Evolutionary conservation across 176 grass and related monocot genomes (phyloP).

Genomic region (Eremochloa ophiuroides): DNA sequence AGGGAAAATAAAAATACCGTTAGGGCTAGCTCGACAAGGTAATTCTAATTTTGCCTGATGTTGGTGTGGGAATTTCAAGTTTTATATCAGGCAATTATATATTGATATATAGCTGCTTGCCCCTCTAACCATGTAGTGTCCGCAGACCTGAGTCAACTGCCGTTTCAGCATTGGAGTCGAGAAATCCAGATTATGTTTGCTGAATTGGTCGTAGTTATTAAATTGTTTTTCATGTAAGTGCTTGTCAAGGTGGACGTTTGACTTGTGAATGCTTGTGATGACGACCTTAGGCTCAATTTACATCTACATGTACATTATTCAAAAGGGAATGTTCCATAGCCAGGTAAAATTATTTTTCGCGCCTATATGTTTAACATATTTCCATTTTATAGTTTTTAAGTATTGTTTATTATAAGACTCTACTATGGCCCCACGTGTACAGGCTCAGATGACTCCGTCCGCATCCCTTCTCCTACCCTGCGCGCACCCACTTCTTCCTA

Average conservation of each 20-base stretch:
- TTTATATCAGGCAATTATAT: constrained; percentile 1
- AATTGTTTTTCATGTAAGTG: constrained; percentile 13
- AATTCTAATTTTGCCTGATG: too few species aligned
- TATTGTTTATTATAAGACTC: background rate
- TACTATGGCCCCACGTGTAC: too few species aligned
- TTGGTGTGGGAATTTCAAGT: too few species aligned
- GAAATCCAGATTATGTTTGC: background rate
- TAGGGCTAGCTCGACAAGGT: too few species aligned
- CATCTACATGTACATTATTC: background rate
- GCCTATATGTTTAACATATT: background rate
- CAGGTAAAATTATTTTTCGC: background rate
- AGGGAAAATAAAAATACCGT: too few species aligned
- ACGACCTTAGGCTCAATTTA: background rate
- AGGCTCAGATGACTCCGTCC: too few species aligned
- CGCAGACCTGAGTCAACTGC: constrained; percentile 10
- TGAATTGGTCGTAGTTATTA: constrained; percentile 20
- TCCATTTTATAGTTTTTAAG: background rate
- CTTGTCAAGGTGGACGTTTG: constrained; percentile 8
- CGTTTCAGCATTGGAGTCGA: constrained; percentile 18
- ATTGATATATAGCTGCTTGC: background rate
- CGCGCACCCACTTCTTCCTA: too few species aligned
- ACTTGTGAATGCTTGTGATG: background rate
- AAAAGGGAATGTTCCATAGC: background rate
- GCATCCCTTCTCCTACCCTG: too few species aligned
- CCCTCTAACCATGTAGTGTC: constrained; percentile 9